Evolutionary conservation across 2,329 filamentous ascomycete species (phyloP).

Genomic region (Claviceps fusiformis): DNA sequence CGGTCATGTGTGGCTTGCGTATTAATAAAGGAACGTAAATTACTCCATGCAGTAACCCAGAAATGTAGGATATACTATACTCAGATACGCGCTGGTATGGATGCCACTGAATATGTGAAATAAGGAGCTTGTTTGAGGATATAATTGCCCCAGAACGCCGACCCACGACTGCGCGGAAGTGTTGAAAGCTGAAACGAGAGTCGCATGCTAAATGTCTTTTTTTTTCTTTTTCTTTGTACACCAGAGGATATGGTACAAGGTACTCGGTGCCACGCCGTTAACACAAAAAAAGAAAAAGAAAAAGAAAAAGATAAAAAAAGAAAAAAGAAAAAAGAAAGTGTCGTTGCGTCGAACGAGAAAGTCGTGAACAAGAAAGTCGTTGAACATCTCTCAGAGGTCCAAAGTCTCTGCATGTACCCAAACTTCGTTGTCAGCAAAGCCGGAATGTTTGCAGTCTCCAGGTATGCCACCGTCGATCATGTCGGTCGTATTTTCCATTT

Average conservation of each 20-base stretch:
- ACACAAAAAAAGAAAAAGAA: no score
- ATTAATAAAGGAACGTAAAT: not conserved
- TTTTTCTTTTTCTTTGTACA: not conserved
- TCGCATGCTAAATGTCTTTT: not conserved
- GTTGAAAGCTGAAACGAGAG: not conserved
- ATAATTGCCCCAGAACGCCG: not conserved
- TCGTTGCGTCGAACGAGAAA: not conserved
- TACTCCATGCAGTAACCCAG: slow-evolving; percentile 7
- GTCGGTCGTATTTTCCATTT: slow-evolving; percentile 15
- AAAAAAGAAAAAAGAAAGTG: not conserved
- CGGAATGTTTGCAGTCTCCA: slow-evolving; percentile 13
- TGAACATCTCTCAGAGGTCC: slow-evolving; percentile 1
- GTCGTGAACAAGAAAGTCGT: not conserved
- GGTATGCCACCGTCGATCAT: slow-evolving; percentile 9
- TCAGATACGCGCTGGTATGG: slow-evolving; percentile 1
- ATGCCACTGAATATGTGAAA: slow-evolving; percentile 1
- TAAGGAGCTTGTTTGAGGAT: not conserved
- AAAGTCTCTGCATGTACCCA: slow-evolving; percentile 5
- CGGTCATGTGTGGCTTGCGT: not conserved
- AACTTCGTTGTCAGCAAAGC: slow-evolving; percentile 6
- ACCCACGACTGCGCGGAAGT: not conserved
- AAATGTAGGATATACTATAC: slow-evolving; percentile 2
- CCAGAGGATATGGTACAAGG: not conserved
- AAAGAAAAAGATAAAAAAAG: no score
- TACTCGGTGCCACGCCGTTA: no score